Conservation (phyloP, 2,329 filamentous ascomycete genomes). For the Pseudophaeomoniella oleicola region DNA sequence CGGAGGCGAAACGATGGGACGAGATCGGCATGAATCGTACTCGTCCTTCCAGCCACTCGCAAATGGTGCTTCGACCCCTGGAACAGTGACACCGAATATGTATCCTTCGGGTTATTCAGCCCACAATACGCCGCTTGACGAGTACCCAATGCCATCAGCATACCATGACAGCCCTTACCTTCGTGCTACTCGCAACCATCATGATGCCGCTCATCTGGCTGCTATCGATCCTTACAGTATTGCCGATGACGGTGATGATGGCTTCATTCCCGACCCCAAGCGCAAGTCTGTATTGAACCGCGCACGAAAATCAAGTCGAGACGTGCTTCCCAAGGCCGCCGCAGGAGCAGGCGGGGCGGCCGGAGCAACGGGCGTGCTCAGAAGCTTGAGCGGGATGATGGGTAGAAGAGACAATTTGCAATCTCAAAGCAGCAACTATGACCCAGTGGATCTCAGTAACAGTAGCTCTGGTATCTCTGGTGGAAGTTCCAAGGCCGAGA, state of each 20-base stretch:
- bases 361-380: conserved; percentile 23
- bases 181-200: conserved; percentile 37
- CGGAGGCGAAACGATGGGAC: conserved; percentile 51
- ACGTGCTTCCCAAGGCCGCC: conserved; percentile 18
- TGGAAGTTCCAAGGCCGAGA: conserved; percentile 31
- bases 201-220: conserved; percentile 37
- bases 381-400: conserved; percentile 24
- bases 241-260: conserved; percentile 78
- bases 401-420: conserved; percentile 22
- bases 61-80: conserved; percentile 11
- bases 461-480: background rate
- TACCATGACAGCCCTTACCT: conserved; percentile 55
- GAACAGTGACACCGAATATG: conserved; percentile 14
- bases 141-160: conserved; percentile 18
- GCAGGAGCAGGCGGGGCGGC: conserved; percentile 31
- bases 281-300: conserved; percentile 48
- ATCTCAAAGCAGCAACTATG: conserved; percentile 36
- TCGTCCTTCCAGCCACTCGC: conserved; percentile 10
- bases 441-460: conserved; percentile 29
- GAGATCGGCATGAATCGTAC: conserved; percentile 27
- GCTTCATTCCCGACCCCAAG: conserved; percentile 42
- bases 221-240: conserved; percentile 65
- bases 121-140: conserved; percentile 34
- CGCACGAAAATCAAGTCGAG: conserved; percentile 26
- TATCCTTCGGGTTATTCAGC: conserved; percentile 24